These are phyloP conservation scores for Lentinula edodes DNA, from an alignment of 768 basidiomycete genomes.

Conservation along the genomic window DNA sequence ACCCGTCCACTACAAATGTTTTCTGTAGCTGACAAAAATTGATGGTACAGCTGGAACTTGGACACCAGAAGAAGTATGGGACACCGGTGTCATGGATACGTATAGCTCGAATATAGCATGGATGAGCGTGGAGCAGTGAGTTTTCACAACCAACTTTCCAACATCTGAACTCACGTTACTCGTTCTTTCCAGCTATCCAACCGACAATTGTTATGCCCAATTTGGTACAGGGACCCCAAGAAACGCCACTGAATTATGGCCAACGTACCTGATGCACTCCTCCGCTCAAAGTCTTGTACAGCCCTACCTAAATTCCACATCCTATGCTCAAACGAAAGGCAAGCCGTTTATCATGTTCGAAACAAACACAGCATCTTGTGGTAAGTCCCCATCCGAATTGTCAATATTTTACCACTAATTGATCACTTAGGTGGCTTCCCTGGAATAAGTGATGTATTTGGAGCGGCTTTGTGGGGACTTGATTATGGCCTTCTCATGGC, in stretches of 20 bases:
- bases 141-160: neutral
- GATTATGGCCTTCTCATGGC: conserved; percentile 37
- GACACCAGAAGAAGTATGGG: conserved; percentile 28
- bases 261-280: conserved; percentile 55
- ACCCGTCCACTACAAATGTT: neutral
- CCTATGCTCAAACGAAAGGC: conserved; percentile 28
- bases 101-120: conserved; percentile 23
- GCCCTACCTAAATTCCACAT: conserved; percentile 45
- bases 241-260: conserved; percentile 43
- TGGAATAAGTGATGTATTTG: conserved; percentile 37
- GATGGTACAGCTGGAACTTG: conserved; percentile 26
- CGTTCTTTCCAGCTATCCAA: conserved; percentile 12
- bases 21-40: neutral
- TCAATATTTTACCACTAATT: neutral
- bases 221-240: conserved; percentile 28
- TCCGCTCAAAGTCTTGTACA: conserved; percentile 42
- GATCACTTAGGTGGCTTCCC: conserved; percentile 25
- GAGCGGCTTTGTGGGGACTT: conserved; percentile 36
- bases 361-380: conserved; percentile 38
- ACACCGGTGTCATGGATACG: conserved; percentile 30
- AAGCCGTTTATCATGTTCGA: conserved; percentile 36
- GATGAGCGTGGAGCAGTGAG: conserved; percentile 38
- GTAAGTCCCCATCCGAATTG: conserved; percentile 2
- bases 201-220: conserved; percentile 54
- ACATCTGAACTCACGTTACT: neutral